These are phyloP conservation scores for Chalaropsis thielavioides DNA, from an alignment of 2,329 filamentous ascomycete species.

Conservation along the genomic window DNA sequence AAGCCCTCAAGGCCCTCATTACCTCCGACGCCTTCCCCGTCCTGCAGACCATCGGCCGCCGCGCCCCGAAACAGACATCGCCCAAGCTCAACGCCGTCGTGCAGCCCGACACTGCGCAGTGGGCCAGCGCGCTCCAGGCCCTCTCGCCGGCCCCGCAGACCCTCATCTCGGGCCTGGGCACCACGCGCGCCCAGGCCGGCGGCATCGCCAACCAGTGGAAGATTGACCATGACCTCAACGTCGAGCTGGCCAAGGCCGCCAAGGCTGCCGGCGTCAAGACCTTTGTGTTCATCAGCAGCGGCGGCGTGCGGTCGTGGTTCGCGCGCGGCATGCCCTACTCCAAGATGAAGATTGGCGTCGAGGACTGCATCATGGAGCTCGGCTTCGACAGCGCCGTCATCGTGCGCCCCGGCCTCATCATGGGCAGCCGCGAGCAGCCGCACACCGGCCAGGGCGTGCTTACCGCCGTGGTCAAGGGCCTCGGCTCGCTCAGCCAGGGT, in stretches of 20 bases:
- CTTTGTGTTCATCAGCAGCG: conserved; percentile 61
- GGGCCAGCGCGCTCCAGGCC: conserved; percentile 45
- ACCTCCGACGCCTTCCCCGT: conserved; percentile 34
- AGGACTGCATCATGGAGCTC: conserved; percentile 57
- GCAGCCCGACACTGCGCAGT: conserved; percentile 52
- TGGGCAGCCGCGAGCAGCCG: conserved; percentile 52
- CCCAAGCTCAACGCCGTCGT: conserved; percentile 50
- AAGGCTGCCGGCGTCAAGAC: conserved; percentile 56
- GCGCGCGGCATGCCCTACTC: conserved; percentile 35
- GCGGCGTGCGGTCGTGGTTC: conserved; percentile 31
- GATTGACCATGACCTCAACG: conserved; percentile 76
- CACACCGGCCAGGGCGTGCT: conserved; percentile 44
- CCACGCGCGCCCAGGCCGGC: conserved; percentile 62
- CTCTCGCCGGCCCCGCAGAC: conserved; percentile 43
- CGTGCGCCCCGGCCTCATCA: conserved; percentile 56
- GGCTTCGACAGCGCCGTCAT: conserved; percentile 70
- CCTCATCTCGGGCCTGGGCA: conserved; percentile 68
- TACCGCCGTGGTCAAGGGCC: conserved; percentile 37
- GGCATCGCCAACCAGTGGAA: conserved; percentile 67
- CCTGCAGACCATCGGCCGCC: conserved; percentile 52
- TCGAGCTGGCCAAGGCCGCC: conserved; percentile 61
- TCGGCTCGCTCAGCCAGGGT: conserved; percentile 39
- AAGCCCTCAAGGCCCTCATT: conserved; percentile 58
- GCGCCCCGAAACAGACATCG: conserved; percentile 38
- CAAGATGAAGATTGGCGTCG: conserved; percentile 76